Evolutionary conservation across 257 asterid genomes (phyloP), one percentile per base, ranked within the genome.

Genomic region (Vinca minor): DNA sequence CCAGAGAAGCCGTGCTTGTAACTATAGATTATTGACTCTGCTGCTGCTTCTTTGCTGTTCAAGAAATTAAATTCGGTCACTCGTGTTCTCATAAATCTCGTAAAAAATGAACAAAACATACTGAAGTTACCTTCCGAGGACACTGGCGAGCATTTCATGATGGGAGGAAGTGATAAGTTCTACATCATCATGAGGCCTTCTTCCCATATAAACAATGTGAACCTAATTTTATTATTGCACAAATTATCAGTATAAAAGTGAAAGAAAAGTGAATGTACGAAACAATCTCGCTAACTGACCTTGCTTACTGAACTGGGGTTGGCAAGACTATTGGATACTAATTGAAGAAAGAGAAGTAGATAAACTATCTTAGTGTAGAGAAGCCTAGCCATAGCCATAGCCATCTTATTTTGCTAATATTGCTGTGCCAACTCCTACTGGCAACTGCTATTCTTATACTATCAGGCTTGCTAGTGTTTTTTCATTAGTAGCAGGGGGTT

Each of bases 1-100:
- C 85, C 91, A 29, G 87, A 84, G 65, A 84, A 84, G 26, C 87
- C 83, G 25, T 77, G 82, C 20, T 48, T 77, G 75, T 79, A 84
- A 63, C 87, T 81, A n/a, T 79, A 79, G 63, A 84, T 76, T 72
- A 84, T 75, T 4, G 84, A 71, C 36, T 77, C 64, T 34, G 32
- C 32, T 1, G 85, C 80, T 68, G 72, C 71, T 62, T 81, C 41
- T 34, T 58, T 34, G 63, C 63, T 58, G 28, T 17, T 17, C 28
- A 48, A 1, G 2, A 35, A 4, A n/a, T 6, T 8, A 9, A 13
- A 42, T 1, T 42, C 2, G 47, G 47, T 12, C 47, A 42, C 18
- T 42, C 18, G 0, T 42, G 18, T 12, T 0, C 6, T 54, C n/a
- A 26, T 11, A 0, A 34, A 20, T 10, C 11, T 56, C 0, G 0